A percentile compares a stretch with the other conserved stretches of the same genome.
Conservation (phyloP, 2,329 filamentous ascomycete genomes). For the Aspergillaceae sp. region DNA sequence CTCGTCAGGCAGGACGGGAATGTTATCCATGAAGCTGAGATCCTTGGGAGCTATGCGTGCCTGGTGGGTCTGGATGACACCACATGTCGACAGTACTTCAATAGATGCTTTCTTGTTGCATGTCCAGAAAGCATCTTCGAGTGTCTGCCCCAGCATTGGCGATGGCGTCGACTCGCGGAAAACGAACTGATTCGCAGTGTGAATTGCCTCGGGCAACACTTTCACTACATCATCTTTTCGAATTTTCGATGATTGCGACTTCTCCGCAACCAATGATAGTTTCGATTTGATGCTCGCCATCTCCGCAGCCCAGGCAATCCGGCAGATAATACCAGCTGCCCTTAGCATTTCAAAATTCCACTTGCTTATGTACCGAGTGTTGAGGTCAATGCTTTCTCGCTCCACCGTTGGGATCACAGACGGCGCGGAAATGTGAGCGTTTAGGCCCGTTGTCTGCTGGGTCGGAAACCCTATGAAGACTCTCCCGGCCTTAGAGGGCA, state of each 20-base stretch:
- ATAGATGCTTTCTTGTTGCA: constrained; percentile 74
- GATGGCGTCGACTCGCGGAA: constrained; percentile 88
- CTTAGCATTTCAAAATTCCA: constrained; percentile 95
- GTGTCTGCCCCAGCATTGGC: constrained; percentile 68
- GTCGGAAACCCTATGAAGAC: constrained; percentile 98
- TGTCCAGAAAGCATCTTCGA: constrained; percentile 95
- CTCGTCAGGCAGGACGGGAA: constrained; percentile 73
- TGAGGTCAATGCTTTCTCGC: constrained; percentile 91
- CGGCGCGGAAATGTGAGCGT: constrained; percentile 89
- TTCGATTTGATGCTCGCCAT: constrained; percentile 67
- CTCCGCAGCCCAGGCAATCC: constrained; percentile 79
- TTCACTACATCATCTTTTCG: constrained; percentile 56
- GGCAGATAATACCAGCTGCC: constrained; percentile 79
- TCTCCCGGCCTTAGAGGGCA: constrained; percentile 79
- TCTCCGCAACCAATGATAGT: constrained; percentile 36
- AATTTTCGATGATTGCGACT: constrained; percentile 41
- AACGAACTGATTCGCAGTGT: constrained; percentile 78
- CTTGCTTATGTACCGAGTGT: constrained; percentile 84
- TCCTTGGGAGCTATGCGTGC: constrained; percentile 68
- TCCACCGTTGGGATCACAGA: constrained; percentile 97
- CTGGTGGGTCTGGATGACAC: constrained; percentile 72
- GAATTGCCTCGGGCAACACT: constrained; percentile 69
- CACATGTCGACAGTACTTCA: constrained; percentile 79
- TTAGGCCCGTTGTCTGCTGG: constrained; percentile 88
- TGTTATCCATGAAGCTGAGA: constrained; percentile 72